A percentile compares a stretch with the other conserved stretches of the same genome.
Evolutionary conservation across 805 yeast species (phyloP).

Genomic region (Vanderwaltozyma yarrowii): DNA sequence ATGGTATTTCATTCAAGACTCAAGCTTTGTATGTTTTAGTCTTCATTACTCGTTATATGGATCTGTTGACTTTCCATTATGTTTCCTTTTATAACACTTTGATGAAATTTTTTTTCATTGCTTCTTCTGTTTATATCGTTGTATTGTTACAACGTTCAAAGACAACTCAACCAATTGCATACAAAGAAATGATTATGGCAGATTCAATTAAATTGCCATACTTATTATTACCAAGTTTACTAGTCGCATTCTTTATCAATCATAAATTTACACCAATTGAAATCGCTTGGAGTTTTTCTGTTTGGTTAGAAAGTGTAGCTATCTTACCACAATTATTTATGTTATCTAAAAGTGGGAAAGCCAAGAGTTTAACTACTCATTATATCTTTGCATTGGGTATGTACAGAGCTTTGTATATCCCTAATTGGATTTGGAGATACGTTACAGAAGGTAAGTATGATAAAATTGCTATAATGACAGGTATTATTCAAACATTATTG

Average conservation of each 20-base stretch:
- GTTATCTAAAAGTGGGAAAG: conserved; percentile 81
- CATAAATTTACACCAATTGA: conserved; percentile 53
- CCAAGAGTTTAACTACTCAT: conserved; percentile 79
- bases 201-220: conserved; percentile 71
- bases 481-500: conserved; percentile 72
- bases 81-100: conserved; percentile 63
- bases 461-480: conserved; percentile 63
- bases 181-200: conserved; percentile 45
- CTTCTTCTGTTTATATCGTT: conserved; percentile 64
- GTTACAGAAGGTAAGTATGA: conserved; percentile 50
- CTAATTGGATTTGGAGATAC: conserved; percentile 92
- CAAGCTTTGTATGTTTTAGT: conserved; percentile 71
- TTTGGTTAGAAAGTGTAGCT: conserved; percentile 90
- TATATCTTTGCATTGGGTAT: conserved; percentile 89
- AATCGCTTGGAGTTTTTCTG: conserved; percentile 74
- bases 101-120: conserved; percentile 76
- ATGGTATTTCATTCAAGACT: conserved; percentile 84
- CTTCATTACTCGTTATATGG: conserved; percentile 63
- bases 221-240: conserved; percentile 50
- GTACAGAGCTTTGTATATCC: conserved; percentile 82
- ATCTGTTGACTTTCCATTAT: conserved; percentile 39
- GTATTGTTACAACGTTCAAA: conserved; percentile 46
- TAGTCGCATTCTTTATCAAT: conserved; percentile 55
- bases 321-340: conserved; percentile 88
- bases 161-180: conserved; percentile 40